Base-by-base conservation (phyloP, 2,329 filamentous ascomycete species). In the Sarocladiaceae sp. region DNA sequence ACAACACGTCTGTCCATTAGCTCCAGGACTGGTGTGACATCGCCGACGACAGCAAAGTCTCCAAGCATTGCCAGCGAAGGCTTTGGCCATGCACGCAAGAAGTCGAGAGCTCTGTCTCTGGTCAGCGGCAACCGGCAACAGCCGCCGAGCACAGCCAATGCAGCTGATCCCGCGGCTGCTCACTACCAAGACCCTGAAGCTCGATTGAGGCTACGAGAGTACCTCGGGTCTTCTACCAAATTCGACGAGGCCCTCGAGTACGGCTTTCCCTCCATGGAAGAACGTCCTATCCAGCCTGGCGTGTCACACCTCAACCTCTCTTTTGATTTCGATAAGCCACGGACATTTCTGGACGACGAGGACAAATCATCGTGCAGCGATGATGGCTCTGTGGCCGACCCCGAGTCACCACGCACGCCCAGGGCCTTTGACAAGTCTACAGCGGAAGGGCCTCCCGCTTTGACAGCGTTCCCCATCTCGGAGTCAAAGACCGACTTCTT, bases 191-290 rank as follows among this genome's bases (percentile, higher is more conserved):
- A 96, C 54, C 88, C 89, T 0, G 87, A 95, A 59, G 88, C 90
- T 31, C 80, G 91, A 26, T 73, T 88, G 54, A 95, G 94, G 64
- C 70, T 97, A 16, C 82, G 89, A 11, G 81, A 88, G 6, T 95
- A 90, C 56, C 76, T 95, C 16, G 85, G 87, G 6, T 95, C 89
- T 1, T 85, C 90, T 1, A 87, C 95, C 53, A 95, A 95, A 59
- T 97, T 97, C 54, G 91, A 97, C 59, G 91, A 97, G 64, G 89
- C 88, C 1, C 78, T 97, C 43, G 87, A 95, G 59, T 96, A 94
- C 63, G 91, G 91, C 1, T 97, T 96, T 55, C 88, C 89, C 0
- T 80, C 83, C 0, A 70, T 70, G 27, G 74, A 80, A 26, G 63
- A 64, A n/a, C 53, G 47, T 19, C 55, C 26, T 53, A 58, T 12